Conservation (phyloP, 2,329 filamentous ascomycete species). For the Orbilia quercus region DNA sequence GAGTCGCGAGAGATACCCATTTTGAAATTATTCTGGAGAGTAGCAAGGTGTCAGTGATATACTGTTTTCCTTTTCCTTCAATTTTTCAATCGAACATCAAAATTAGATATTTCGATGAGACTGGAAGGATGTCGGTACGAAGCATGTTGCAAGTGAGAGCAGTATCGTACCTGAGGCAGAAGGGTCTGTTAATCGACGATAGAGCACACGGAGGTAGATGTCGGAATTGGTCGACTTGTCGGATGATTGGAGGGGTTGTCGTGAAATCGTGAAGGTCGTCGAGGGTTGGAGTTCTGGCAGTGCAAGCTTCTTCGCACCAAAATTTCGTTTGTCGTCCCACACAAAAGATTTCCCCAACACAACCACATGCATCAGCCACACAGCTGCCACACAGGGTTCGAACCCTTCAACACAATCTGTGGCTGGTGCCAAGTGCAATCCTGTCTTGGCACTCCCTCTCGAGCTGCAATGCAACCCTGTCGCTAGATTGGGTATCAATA, state of each 20-base stretch:
- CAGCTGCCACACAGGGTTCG: constrained; percentile 39
- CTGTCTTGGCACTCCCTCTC: background rate
- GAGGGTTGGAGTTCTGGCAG: constrained; percentile 35
- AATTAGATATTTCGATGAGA: no score
- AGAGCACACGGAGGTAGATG: constrained; percentile 6
- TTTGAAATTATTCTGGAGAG: constrained; percentile 71
- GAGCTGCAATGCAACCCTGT: no score
- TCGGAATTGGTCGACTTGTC: constrained; percentile 38
- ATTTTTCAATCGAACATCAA: no score
- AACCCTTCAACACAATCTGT: constrained; percentile 28
- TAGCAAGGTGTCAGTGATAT: constrained; percentile 59
- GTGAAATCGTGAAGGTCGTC: constrained; percentile 56
- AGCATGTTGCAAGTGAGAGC: constrained; percentile 8
- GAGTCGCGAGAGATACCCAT: constrained; percentile 99
- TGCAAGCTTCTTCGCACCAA: constrained; percentile 20
- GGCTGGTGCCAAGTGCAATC: constrained; percentile 3
- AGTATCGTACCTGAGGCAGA: constrained; percentile 53
- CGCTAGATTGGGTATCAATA: no score
- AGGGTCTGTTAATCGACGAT: constrained; percentile 33
- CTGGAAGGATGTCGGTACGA: background rate
- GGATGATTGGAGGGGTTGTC: constrained; percentile 37
- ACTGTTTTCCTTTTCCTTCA: constrained; percentile 1
- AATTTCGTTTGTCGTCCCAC: constrained; percentile 48
- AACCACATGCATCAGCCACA: constrained; percentile 14
- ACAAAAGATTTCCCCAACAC: constrained; percentile 28